Evolutionary conservation across 805 yeast species (phyloP).

Genomic region (Sungouiella blattae): DNA sequence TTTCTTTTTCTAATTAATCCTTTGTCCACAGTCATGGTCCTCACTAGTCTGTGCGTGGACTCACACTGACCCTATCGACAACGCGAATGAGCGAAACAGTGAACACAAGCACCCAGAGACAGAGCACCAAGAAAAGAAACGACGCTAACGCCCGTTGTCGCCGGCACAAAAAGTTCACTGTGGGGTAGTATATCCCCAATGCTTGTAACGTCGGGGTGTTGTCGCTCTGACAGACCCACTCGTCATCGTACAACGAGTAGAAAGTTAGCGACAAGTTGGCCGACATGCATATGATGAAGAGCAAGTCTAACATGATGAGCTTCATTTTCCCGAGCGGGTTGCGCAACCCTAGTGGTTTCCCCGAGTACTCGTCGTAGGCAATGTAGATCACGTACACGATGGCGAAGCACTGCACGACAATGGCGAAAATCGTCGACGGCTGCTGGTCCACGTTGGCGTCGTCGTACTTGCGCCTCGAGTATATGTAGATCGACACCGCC

Average conservation of each 20-base stretch:
- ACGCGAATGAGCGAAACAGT: constrained; percentile 80
- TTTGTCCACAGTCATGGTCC: too few species aligned
- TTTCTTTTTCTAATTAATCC: too few species aligned
- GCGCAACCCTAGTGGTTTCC: constrained; percentile 88
- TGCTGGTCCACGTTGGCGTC: constrained; percentile 55
- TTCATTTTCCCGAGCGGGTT: constrained; percentile 80
- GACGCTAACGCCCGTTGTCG: constrained; percentile 78
- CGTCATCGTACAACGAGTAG: constrained; percentile 71
- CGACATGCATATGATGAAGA: constrained; percentile 83
- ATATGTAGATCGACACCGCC: constrained; percentile 55
- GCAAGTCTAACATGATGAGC: constrained; percentile 73
- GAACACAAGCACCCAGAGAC: constrained; percentile 83
- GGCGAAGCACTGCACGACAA: constrained; percentile 78
- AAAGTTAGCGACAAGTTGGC: constrained; percentile 86
- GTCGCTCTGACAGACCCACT: constrained; percentile 63
- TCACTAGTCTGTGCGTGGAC: constrained; percentile 5
- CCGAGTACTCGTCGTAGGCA: constrained; percentile 86
- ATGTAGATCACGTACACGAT: constrained; percentile 74
- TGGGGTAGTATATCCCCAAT: constrained; percentile 22
- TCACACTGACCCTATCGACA: constrained; percentile 54
- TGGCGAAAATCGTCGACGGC: constrained; percentile 90
- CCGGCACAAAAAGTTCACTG: constrained; percentile 58
- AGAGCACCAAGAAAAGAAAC: constrained; percentile 69
- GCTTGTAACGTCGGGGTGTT: constrained; percentile 12
- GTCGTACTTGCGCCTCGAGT: constrained; percentile 32